Percentiles rank a stretch among this genome's conserved stretches.
These are phyloP conservation scores for Ambrosia artemisiifolia DNA, from an alignment of 129 eudicot genomes.

Conservation along the genomic window DNA sequence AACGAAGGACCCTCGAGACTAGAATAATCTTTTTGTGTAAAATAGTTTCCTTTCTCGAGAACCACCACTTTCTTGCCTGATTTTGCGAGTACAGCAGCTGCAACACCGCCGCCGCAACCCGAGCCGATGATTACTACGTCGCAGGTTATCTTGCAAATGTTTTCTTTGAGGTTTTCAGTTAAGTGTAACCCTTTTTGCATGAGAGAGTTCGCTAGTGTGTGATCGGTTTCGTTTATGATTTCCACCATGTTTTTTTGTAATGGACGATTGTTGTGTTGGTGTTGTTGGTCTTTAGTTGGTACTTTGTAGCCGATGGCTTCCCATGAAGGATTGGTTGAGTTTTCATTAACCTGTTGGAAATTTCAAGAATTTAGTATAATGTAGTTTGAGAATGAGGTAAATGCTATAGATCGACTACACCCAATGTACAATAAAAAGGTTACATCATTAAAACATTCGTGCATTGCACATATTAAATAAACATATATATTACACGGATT, in stretches of 20 bases:
- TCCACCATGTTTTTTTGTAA: constrained; percentile 71
- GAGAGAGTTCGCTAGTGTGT: constrained; percentile 43
- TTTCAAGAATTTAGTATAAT: not conserved
- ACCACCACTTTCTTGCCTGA: constrained; percentile 80
- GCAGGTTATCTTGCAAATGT: constrained; percentile 51
- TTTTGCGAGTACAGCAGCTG: constrained; percentile 69
- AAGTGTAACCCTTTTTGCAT: constrained; percentile 54
- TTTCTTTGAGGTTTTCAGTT: constrained; percentile 35
- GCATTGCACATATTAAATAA: too few species aligned
- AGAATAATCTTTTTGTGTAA: constrained; percentile 55
- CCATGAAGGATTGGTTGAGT: constrained; percentile 61
- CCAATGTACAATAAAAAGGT: not conserved
- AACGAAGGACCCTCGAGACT: constrained; percentile 72
- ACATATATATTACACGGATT: too few species aligned
- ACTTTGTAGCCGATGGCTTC: constrained; percentile 60
- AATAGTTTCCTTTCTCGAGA: constrained; percentile 87
- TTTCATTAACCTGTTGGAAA: constrained; percentile 48
- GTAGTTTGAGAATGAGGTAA: too few species aligned
- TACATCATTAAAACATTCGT: too few species aligned
- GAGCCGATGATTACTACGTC: constrained; percentile 90
- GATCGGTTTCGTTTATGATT: constrained; percentile 49
- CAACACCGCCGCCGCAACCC: constrained; percentile 93
- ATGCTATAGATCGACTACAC: too few species aligned
- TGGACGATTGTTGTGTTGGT: constrained; percentile 39
- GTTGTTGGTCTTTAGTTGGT: constrained; percentile 19